These are phyloP conservation scores for Salix suchowensis DNA, from an alignment of 345 rosid species.

Conservation along the genomic window DNA sequence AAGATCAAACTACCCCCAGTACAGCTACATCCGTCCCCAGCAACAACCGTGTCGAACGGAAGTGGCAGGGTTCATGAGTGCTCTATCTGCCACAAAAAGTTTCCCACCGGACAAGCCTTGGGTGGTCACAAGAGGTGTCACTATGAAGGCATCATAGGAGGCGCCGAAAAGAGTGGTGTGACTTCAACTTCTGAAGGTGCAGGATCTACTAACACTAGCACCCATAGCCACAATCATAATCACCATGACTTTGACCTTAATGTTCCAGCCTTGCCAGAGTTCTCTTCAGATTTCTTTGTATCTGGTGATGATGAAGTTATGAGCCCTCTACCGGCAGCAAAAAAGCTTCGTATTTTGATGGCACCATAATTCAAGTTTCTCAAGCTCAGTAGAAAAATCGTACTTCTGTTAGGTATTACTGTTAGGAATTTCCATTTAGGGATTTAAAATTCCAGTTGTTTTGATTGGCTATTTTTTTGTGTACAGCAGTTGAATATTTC, in stretches of 20 bases:
- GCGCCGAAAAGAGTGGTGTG: slow-evolving; percentile 17
- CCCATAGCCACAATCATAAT: not conserved
- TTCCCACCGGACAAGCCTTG: slow-evolving; percentile 39
- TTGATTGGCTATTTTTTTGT: not conserved
- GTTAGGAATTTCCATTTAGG: not conserved
- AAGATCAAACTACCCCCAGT: slow-evolving; percentile 7
- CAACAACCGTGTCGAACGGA: not conserved
- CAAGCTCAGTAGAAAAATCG: not conserved
- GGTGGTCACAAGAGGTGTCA: slow-evolving; percentile 51
- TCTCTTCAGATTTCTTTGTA: slow-evolving; percentile 7
- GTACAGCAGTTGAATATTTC: not conserved
- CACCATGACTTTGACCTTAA: slow-evolving; percentile 25
- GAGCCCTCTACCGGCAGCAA: slow-evolving; percentile 27
- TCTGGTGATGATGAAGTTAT: slow-evolving; percentile 32
- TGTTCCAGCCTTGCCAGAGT: slow-evolving; percentile 31
- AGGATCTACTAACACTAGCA: slow-evolving; percentile 14
- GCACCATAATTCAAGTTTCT: slow-evolving; percentile 1
- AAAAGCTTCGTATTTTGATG: slow-evolving; percentile 14
- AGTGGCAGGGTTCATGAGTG: slow-evolving; percentile 24
- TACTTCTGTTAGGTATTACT: not conserved
- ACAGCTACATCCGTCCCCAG: not conserved
- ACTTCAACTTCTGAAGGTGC: slow-evolving; percentile 19
- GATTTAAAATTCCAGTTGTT: not conserved
- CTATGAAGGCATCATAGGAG: slow-evolving; percentile 20
- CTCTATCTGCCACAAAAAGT: slow-evolving; percentile 22